Base-by-base conservation (phyloP, 805 yeast species). In the Pichia californica region DNA sequence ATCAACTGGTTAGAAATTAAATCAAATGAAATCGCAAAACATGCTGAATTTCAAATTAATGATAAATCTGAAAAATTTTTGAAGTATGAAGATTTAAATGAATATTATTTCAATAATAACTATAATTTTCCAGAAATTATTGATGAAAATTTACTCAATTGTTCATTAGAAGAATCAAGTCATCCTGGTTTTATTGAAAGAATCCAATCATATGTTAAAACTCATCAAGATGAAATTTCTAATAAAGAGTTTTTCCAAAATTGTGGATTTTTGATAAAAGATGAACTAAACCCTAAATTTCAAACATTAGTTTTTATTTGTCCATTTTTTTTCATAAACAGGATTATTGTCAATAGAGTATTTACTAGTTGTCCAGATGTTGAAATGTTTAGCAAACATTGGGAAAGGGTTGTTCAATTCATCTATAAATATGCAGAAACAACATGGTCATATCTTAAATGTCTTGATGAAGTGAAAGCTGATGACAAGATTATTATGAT, bases 231-330 rank as follows among this genome's bases (percentile, higher is more conserved):
- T 32, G 18, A 13, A 14, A 29, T 41, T 18, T 13, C 7, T 2
- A 21, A 38, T 13, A 23, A 14, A 11, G 31, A 38, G 5, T 36
- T 31, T 29, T 14, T 18, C 11, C 11, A 36, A 18, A 44, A 31
- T n/a, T 28, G 38, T 16, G 49, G 49, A 5, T 21, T 39, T n/a
- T 16, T 27, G 11, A 34, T 46, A 14, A 36, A 4, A 5, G 35
- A 31, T 21, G 14, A 19, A 10, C n/a, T 4, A 9, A 14, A 33
- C 18, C 8, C 5, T 4, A 23, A 31, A 4, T 10, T 8, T 15
- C 15, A 19, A 31, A 28, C 43, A 20, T 15, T 38, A 7, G 27
- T 39, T 8, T 42, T 46, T 18, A n/a, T 39, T 5, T 28, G 32
- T 18, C 41, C 44, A 6, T 35, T 38, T 20, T 38, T 42, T 19